These are phyloP conservation scores for Ophiocordyceps camponoti-leonardi DNA, from an alignment of 2,329 filamentous ascomycete species.

Conservation along the genomic window DNA sequence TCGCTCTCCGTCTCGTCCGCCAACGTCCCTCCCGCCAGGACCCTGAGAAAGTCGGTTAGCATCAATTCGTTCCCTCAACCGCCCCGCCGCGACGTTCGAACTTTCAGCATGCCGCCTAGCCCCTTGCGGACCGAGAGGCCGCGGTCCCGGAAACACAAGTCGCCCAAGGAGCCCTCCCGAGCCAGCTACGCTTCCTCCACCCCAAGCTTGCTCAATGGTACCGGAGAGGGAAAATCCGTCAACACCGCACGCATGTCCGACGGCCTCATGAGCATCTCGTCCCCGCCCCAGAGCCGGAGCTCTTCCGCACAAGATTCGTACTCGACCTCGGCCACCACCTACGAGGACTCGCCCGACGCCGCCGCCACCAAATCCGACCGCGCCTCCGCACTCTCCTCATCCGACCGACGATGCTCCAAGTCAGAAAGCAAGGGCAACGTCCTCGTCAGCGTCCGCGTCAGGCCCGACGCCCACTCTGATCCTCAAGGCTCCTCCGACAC, in stretches of 20 bases:
- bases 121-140: conserved; percentile 36
- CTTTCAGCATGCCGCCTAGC: conserved; percentile 44
- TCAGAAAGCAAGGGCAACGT: conserved; percentile 82
- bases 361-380: conserved; percentile 15
- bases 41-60: conserved; percentile 73
- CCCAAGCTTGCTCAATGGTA: conserved; percentile 64
- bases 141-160: conserved; percentile 33
- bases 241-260: conserved; percentile 52
- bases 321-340: conserved; percentile 75
- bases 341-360: conserved; percentile 58
- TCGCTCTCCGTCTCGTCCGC: conserved; percentile 34
- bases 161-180: conserved; percentile 35
- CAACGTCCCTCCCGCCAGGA: conserved; percentile 45
- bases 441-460: conserved; percentile 82
- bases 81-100: conserved; percentile 46
- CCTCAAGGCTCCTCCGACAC: conserved; percentile 47
- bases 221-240: conserved; percentile 60
- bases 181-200: conserved; percentile 31
- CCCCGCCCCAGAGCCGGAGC: conserved; percentile 73
- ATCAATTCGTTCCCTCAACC: conserved; percentile 90
- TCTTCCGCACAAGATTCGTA: conserved; percentile 89
- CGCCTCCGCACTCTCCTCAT: conserved; percentile 10
- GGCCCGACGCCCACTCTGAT: conserved; percentile 58
- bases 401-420: conserved; percentile 34
- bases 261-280: conserved; percentile 59